Evolutionary conservation across 345 rosid genomes (phyloP).

Genomic region (Hypericum androsaemum): DNA sequence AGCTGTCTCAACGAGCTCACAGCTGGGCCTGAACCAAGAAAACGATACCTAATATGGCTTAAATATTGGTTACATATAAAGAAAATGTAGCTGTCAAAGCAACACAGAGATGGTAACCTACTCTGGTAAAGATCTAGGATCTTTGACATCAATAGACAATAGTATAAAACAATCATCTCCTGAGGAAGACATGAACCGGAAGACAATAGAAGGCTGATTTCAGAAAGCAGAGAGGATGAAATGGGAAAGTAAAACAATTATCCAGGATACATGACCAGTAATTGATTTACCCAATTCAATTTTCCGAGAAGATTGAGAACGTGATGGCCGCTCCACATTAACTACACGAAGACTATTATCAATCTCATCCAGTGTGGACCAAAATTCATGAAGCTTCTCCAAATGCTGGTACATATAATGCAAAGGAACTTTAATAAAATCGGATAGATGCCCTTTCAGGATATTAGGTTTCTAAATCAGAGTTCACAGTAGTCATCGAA

Average conservation of each 20-base stretch:
- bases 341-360: conserved; percentile 55
- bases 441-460: background rate
- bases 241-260: background rate
- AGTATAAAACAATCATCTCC: conserved; percentile 51
- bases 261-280: background rate
- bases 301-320: conserved; percentile 33
- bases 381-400: conserved; percentile 56
- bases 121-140: conserved; percentile 71
- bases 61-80: conserved; percentile 5
- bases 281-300: conserved; percentile 41
- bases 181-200: conserved; percentile 13
- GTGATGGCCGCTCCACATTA: conserved; percentile 33
- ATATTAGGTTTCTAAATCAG: too few relatives aligned
- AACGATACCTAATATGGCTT: conserved; percentile 46
- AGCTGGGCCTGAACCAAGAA: conserved; percentile 36
- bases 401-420: conserved; percentile 36
- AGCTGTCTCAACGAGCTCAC: conserved; percentile 32
- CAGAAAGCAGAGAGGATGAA: background rate
- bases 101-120: conserved; percentile 24
- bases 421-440: too few relatives aligned
- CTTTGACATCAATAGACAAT: conserved; percentile 27
- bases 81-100: too few relatives aligned
- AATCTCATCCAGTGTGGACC: conserved; percentile 70
- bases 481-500: background rate
- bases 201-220: background rate